Evolutionary conservation across 495 filamentous ascomycete genomes (phyloP).

Genomic region (Lasiosphaeriaceae sp.): DNA sequence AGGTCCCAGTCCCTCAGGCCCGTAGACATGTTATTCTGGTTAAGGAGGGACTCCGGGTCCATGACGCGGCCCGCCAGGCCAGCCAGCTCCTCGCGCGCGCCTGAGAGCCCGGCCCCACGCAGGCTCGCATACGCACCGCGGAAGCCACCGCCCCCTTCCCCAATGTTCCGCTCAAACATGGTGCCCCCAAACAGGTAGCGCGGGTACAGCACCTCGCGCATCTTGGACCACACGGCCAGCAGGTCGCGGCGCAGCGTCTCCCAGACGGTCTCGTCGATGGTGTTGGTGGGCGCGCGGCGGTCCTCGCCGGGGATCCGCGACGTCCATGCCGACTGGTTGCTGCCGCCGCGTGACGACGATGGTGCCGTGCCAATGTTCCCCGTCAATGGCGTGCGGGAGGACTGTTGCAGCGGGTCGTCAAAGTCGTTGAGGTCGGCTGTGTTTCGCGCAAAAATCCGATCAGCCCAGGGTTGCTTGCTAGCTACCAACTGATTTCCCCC

Average conservation of each 20-base stretch:
- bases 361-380: constrained; percentile 67
- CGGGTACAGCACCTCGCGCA: constrained; percentile 96
- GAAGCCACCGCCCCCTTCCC: constrained; percentile 28
- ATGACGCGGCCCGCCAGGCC: constrained; percentile 54
- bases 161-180: constrained; percentile 56
- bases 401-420: constrained; percentile 72
- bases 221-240: constrained; percentile 91
- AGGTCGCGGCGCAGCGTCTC: constrained; percentile 88
- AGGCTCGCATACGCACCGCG: constrained; percentile 52
- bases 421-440: constrained; percentile 80
- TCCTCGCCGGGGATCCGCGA: constrained; percentile 90
- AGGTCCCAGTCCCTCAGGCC: constrained; percentile 95
- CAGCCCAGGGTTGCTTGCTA: background rate
- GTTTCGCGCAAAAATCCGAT: background rate
- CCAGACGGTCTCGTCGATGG: constrained; percentile 97
- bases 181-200: constrained; percentile 86
- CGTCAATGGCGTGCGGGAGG: constrained; percentile 70
- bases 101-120: constrained; percentile 43
- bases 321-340: constrained; percentile 64
- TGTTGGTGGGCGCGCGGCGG: constrained; percentile 85
- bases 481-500: too few species aligned
- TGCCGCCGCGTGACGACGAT: constrained; percentile 13
- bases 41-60: constrained; percentile 63
- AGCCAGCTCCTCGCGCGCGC: constrained; percentile 60
- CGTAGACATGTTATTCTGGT: constrained; percentile 75